Evolutionary conservation across 768 basidiomycete genomes (phyloP), one percentile per base, ranked within the genome.

Genomic region (Tricholoma sp.): DNA sequence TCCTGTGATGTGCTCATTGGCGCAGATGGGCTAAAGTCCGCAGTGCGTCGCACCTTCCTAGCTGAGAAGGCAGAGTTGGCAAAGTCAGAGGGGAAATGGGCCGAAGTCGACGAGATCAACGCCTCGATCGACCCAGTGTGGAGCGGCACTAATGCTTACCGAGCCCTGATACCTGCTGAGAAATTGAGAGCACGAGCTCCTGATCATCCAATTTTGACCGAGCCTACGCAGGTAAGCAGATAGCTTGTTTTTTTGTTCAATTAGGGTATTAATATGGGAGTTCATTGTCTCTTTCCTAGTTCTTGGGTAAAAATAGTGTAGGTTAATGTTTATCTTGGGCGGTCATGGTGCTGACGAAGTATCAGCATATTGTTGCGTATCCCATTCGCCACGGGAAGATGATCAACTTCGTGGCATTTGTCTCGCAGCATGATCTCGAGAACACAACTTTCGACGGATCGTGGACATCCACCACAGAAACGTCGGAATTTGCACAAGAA

Each of bases 1-100:
- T 66, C 67, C 6, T 83, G 79, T 58, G 82, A 85, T 61, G 50
- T 84, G 6, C 71, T 85, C 43, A 71, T 72, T 45, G 73, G 74
- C 2, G 71, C 72, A 5, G 73, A 75, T 51, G 73, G 73, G 10
- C 55, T 75, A n/a, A 73, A 70, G 50, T 74, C 72, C 18, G 64
- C 67, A n/a, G 68, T 74, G 21, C 65, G 72, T 24, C 59, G 62
- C 34, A 59, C 59, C 6, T 61, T 71, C 22, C 54, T 70, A n/a
- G 49, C 45, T 16, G 67, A 63, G 52, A 46, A 53, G 29, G 62
- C 57, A 31, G 34, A 59, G 29, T 27, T 52, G 12, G 61, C 61
- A 19, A 41, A 29, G 16, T 19, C 21, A 5, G 53, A 56, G n/a
- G 55, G 59, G 24, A 58, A 57, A 27, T 52, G 34, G 22, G 10